A percentile compares a stretch with the other conserved stretches of the same genome.
phyloP scores from a whole-genome alignment of 257 asterid species.

The Petunia axillaris region DNA sequence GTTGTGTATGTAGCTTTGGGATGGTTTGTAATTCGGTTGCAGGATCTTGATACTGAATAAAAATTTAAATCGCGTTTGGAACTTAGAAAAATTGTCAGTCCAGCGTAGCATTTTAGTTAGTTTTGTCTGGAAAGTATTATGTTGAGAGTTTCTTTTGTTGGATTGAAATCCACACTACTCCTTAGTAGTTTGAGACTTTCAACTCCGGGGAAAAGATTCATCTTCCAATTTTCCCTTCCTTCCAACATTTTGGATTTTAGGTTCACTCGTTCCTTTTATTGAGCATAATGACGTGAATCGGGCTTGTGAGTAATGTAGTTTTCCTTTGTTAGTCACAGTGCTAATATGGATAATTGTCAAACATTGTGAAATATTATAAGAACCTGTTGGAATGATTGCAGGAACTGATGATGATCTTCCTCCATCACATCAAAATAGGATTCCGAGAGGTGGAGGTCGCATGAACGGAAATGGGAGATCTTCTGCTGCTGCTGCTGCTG shows the following conservation, averaged over 20 bases:
- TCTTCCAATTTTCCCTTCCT: no score
- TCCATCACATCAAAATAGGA: constrained; percentile 66
- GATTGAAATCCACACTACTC: constrained; percentile 12
- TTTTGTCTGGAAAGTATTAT: background rate
- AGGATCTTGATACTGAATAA: constrained; percentile 19
- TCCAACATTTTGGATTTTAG: no score
- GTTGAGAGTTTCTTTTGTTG: background rate
- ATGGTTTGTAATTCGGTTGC: background rate
- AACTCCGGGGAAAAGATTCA: no score
- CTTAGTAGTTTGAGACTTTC: background rate
- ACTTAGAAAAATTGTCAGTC: background rate
- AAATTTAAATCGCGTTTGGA: background rate
- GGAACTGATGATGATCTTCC: constrained; percentile 75
- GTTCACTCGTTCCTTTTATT: no score
- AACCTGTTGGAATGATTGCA: constrained; percentile 33
- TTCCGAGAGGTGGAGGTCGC: constrained; percentile 56
- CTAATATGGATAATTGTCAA: constrained; percentile 2
- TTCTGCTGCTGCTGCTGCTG: background rate
- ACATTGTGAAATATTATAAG: background rate
- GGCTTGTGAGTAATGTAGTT: background rate
- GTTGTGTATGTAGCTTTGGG: background rate
- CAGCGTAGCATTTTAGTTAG: background rate
- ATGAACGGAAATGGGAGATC: constrained; percentile 68
- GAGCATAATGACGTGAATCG: no score
- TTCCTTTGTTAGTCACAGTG: background rate